Base-by-base conservation (phyloP, 2,329 filamentous ascomycete genomes). In the Aspergillus hiratsukae region DNA sequence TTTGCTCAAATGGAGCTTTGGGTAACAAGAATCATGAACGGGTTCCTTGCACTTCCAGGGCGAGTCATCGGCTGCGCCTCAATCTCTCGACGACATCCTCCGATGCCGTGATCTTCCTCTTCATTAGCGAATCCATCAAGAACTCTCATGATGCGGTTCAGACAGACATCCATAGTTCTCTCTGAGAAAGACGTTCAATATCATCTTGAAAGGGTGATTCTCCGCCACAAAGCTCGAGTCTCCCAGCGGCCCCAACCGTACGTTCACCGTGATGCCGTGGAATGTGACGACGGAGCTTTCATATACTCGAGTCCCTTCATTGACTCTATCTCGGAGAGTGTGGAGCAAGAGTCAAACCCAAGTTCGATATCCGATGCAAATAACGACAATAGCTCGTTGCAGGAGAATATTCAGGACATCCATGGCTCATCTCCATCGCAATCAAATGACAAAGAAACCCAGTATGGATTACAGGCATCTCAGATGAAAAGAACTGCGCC, bases 131-230 rank as follows among this genome's bases (percentile, higher is more conserved):
- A n/a, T 21, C 35, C 23, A 40, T 23, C n/a, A 52, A 21, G 46
- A 48, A 27, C n/a, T n/a, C 58, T 19, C 52, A 74, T 76, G 73
- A 67, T 75, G 35, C 67, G 72, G 55, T 64, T 67, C 35, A 66
- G 65, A 17, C 66, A 71, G 37, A 73, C 71, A 7, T 59, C 66
- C 31, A 69, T 76, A 49, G 53, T 55, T 25, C 60, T 75, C 28
- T 65, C 64, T 1, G 66, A 72, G 19, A 60, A 68, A 21, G 73
- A 76, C 56, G 31, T 75, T 23, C 62, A 68, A 29, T 65, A 59
- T 54, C 65, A 69, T 46, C 60, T 75, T 19, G 64, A 68, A 40
- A 56, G 60, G 9, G 60, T 65, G 45, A 54, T 61, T 29, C 17
- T 57, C 48, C 60, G 61, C 25, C 61, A 58, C 3, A 21, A 27